Evolutionary conservation across 2,329 filamentous ascomycete genomes (phyloP).

Genomic region (Pestalotiopsis fici): DNA sequence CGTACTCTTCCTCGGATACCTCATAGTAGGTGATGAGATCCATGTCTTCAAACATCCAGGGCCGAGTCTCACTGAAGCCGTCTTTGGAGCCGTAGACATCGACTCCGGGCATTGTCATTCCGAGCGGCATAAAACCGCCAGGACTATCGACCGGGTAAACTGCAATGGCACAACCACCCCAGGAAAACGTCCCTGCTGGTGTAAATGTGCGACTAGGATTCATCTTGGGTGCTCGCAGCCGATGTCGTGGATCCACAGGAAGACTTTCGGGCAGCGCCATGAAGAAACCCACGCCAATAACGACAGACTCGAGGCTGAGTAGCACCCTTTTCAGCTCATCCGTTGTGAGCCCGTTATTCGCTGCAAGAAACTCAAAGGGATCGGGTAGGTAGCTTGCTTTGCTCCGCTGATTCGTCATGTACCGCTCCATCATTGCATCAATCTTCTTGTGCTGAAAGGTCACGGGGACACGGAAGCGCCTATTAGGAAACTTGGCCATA

Average conservation of each 20-base stretch:
- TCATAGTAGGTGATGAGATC: slow-evolving; percentile 57
- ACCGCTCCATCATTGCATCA: slow-evolving; percentile 21
- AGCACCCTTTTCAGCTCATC: slow-evolving; percentile 14
- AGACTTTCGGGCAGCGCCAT: slow-evolving; percentile 9
- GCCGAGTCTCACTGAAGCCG: slow-evolving; percentile 43
- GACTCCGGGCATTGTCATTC: slow-evolving; percentile 52
- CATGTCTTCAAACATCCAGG: slow-evolving; percentile 59
- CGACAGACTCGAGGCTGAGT: slow-evolving; percentile 11
- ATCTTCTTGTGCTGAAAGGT: slow-evolving; percentile 36
- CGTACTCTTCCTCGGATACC: slow-evolving; percentile 52
- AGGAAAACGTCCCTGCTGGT: slow-evolving; percentile 55
- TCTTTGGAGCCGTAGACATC: slow-evolving; percentile 54
- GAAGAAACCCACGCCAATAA: slow-evolving; percentile 8
- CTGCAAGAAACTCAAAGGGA: slow-evolving; percentile 24
- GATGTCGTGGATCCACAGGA: slow-evolving; percentile 51
- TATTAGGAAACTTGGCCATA: slow-evolving; percentile 39
- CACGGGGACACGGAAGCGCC: slow-evolving; percentile 44
- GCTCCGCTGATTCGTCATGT: slow-evolving; percentile 27
- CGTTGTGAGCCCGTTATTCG: slow-evolving; percentile 1
- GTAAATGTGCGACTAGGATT: slow-evolving; percentile 59
- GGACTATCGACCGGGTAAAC: slow-evolving; percentile 59
- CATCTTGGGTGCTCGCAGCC: slow-evolving; percentile 55
- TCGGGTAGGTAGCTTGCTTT: slow-evolving; percentile 30
- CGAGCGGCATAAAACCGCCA: slow-evolving; percentile 57
- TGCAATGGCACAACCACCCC: slow-evolving; percentile 55